A percentile compares a stretch with the other conserved stretches of the same genome.
These are phyloP conservation scores for Noccaea caerulescens DNA, from an alignment of 345 rosid species.

Conservation along the genomic window DNA sequence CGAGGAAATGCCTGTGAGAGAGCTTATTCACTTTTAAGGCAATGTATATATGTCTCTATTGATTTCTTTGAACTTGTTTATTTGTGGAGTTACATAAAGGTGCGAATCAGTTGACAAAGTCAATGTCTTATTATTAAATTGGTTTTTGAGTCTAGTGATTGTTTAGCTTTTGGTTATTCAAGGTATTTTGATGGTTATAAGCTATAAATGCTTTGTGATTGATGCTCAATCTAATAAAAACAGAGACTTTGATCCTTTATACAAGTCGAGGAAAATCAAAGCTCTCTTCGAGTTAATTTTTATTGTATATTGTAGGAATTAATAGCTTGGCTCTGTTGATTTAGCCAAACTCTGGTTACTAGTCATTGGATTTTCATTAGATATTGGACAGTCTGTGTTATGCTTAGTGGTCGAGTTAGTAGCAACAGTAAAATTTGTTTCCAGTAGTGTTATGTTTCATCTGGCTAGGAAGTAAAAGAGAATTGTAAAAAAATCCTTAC, in stretches of 20 bases:
- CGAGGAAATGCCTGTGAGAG: slow-evolving; percentile 7
- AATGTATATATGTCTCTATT: no score
- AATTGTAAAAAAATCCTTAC: not conserved
- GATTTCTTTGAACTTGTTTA: no score
- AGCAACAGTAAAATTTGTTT: not conserved
- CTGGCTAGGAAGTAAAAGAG: not conserved
- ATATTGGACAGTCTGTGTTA: not conserved
- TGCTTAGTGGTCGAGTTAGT: not conserved
- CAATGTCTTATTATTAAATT: no score
- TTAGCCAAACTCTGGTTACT: not conserved
- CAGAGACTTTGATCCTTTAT: not conserved
- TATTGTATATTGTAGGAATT: not conserved
- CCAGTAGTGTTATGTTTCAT: not conserved
- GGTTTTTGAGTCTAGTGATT: no score
- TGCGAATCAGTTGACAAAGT: no score
- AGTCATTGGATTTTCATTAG: not conserved
- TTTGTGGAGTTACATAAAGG: no score
- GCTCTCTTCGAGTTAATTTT: not conserved
- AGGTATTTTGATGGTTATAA: no score
- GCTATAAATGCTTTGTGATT: no score
- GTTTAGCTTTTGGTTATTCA: no score
- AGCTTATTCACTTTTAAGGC: no score
- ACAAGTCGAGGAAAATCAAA: not conserved
- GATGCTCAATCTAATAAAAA: no score
- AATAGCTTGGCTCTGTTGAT: not conserved